These are phyloP conservation scores for Colletotrichum liaoningense DNA, from an alignment of 2,329 filamentous ascomycete species.

Conservation along the genomic window DNA sequence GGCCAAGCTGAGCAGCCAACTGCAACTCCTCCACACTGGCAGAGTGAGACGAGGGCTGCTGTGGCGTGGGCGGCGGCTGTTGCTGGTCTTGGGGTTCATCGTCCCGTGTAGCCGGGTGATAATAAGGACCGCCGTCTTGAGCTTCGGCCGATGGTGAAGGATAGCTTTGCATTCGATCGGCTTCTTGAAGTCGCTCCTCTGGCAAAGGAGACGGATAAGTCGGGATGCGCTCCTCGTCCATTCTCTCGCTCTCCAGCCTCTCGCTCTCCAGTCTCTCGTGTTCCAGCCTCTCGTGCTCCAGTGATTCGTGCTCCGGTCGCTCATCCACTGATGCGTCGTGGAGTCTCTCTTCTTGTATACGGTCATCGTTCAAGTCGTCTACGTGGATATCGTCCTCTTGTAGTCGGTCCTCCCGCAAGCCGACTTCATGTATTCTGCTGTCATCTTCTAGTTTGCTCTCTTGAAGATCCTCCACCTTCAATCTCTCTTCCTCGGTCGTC, in stretches of 20 bases:
- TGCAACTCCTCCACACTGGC: conserved; percentile 67
- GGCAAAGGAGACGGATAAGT: conserved; percentile 26
- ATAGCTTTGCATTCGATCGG: conserved; percentile 28
- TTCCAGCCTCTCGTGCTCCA: background rate
- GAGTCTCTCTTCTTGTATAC: background rate
- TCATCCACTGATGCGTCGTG: background rate
- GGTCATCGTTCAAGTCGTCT: background rate
- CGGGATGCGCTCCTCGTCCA: conserved; percentile 24
- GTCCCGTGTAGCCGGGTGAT: conserved; percentile 40
- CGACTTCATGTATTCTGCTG: background rate
- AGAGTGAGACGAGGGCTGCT: conserved; percentile 54
- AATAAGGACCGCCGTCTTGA: conserved; percentile 27
- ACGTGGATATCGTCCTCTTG: background rate
- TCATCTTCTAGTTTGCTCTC: conserved; percentile 3
- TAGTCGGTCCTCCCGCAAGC: background rate
- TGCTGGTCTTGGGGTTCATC: conserved; percentile 37
- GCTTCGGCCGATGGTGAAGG: conserved; percentile 26
- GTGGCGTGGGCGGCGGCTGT: conserved; percentile 50
- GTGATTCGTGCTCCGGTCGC: background rate
- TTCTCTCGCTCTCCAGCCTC: background rate
- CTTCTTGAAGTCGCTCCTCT: conserved; percentile 24
- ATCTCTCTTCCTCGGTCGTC: conserved; percentile 20
- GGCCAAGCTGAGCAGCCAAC: conserved; percentile 67
- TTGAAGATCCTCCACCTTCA: conserved; percentile 17
- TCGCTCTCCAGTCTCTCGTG: background rate